These are phyloP conservation scores for Aegilops bicornis DNA, from an alignment of 176 grass and related monocot species.

Conservation along the genomic window DNA sequence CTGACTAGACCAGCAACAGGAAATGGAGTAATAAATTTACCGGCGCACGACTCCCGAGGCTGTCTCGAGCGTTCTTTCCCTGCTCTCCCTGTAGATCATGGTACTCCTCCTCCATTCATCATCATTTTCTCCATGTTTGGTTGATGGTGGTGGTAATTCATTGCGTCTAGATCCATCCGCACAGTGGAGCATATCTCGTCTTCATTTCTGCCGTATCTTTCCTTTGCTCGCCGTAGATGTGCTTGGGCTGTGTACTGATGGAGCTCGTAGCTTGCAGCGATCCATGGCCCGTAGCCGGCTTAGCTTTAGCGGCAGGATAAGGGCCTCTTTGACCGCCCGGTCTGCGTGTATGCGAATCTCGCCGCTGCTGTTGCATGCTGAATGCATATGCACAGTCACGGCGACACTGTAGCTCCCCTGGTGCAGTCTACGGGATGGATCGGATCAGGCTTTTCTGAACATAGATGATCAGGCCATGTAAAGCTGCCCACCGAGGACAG, in stretches of 20 bases:
- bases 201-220: neutral
- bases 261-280: conserved; percentile 1
- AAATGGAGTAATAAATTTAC: conserved; percentile 26
- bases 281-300: neutral
- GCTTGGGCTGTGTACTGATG: neutral
- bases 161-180: neutral
- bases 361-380: neutral
- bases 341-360: neutral
- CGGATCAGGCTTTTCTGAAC: conserved; percentile 39
- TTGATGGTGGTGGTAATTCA: neutral
- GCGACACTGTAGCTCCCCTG: conserved; percentile 10
- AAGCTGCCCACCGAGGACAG: conserved; percentile 13
- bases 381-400: conserved; percentile 2
- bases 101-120: neutral
- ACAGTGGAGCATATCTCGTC: neutral
- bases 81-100: neutral
- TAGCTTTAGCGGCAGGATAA: conserved; percentile 10
- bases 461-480: neutral
- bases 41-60: conserved; percentile 20
- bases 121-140: neutral
- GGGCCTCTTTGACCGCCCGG: conserved; percentile 39
- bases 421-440: conserved; percentile 21
- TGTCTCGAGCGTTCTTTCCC: neutral
- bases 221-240: neutral
- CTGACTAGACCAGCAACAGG: conserved; percentile 8